Evolutionary conservation across 2,329 filamentous ascomycete genomes (phyloP), one percentile per base, ranked within the genome.

Genomic region (Blastomyces gilchristii): DNA sequence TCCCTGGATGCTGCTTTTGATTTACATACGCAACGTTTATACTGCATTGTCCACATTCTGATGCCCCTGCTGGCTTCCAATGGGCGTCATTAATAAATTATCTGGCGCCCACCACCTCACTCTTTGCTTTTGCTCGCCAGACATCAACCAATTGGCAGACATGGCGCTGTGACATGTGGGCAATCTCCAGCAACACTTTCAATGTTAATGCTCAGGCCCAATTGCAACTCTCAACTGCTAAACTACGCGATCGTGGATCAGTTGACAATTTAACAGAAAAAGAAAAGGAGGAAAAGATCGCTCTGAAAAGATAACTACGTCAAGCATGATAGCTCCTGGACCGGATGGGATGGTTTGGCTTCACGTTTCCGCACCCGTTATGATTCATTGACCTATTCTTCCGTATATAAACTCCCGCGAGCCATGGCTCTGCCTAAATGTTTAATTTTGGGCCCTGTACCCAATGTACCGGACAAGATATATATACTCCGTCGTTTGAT

Each of bases 91-190:
- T n/a, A 22, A 22, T 31, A 57, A 57, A 41, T 9, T 14, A 22
- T n/a, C 31, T 54, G 31, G 52, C 28, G 52, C 54, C 57, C 41
- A 22, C 22, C 25, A 34, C 25, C 57, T 58, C 22, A n/a, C 57
- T 49, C 22, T 59, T 59, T 59, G 57, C 57, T 59, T 59, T 49
- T 58, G 37, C 18, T 57, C 57, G 22, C 39, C 25, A 47, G 39
- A 45, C 57, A 59, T 49, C 25, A 41, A 34, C 57, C 57, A 59
- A 59, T 59, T 47, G 41, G 8, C 57, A 47, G n/a, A 37, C 41
- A 34, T 59, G 39, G 39, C 43, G 57, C 39, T 47, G 57, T 25
- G 57, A n/a, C 43, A 49, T 49, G 41, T 59, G 41, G 31, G 39
- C 39, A 25, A 49, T 47, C 25, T n/a, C n/a, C 41, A 59, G 57